Conservation (phyloP, 2,329 filamentous ascomycete genomes). For the Aureobasidium leucospermi region DNA sequence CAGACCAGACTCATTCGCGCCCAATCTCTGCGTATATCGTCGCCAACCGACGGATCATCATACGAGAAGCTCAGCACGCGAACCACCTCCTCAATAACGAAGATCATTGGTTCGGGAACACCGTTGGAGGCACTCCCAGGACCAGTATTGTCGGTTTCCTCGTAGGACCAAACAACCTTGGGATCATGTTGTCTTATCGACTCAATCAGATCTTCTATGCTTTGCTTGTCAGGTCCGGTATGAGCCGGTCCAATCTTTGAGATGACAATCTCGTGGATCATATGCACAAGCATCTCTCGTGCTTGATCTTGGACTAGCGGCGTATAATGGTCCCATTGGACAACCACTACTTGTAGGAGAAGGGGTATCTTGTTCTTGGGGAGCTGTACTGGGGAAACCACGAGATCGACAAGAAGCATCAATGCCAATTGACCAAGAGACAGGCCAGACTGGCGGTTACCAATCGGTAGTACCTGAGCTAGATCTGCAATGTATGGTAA, state of each 20-base stretch:
- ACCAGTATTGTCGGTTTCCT: slow-evolving; percentile 73
- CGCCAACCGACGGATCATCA: slow-evolving; percentile 36
- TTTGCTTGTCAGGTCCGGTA: slow-evolving; percentile 59
- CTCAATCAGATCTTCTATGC: slow-evolving; percentile 83
- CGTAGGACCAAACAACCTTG: slow-evolving; percentile 86
- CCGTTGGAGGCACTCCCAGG: slow-evolving; percentile 59
- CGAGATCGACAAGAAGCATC: slow-evolving; percentile 88
- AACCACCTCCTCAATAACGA: slow-evolving; percentile 73
- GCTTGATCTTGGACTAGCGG: slow-evolving; percentile 93
- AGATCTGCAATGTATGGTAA: slow-evolving; percentile 89
- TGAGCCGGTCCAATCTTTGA: slow-evolving; percentile 65
- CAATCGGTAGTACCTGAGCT: slow-evolving; percentile 68
- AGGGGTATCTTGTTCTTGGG: slow-evolving; percentile 73
- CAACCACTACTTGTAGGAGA: slow-evolving; percentile 81
- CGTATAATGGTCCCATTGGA: slow-evolving; percentile 97
- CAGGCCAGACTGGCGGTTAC: slow-evolving; percentile 78
- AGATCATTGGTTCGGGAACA: slow-evolving; percentile 81
- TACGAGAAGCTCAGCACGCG: slow-evolving; percentile 78
- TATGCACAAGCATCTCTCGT: slow-evolving; percentile 92
- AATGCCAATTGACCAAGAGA: slow-evolving; percentile 88
- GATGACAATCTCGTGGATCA: slow-evolving; percentile 93
- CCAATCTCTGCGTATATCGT: slow-evolving; percentile 81
- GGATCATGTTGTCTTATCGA: slow-evolving; percentile 75
- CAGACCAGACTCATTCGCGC: slow-evolving; percentile 82
- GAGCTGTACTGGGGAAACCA: slow-evolving; percentile 84